phyloP scores from a whole-genome alignment of 495 filamentous ascomycete genomes.

The Jackrogersella multiformis region DNA sequence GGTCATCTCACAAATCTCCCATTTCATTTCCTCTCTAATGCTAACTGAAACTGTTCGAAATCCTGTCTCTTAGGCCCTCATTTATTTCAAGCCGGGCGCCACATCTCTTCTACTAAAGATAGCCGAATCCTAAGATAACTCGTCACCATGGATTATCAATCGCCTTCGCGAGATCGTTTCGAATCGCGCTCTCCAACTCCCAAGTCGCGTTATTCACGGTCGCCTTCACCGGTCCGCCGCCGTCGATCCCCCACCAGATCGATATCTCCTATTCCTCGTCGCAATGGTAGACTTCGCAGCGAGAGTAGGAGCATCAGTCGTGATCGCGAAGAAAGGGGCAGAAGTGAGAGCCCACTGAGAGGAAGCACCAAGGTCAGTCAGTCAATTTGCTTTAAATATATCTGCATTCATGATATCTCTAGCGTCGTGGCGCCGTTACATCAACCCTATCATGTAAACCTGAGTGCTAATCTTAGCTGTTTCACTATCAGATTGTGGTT shows the following conservation, averaged over 20 bases:
- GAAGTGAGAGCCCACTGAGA: constrained; percentile 48
- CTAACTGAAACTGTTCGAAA: no score
- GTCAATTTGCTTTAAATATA: constrained; percentile 28
- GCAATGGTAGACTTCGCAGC: constrained; percentile 46
- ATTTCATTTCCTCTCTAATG: not conserved
- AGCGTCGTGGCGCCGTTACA: not conserved
- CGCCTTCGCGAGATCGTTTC: constrained; percentile 43
- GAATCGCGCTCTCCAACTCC: constrained; percentile 46
- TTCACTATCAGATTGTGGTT: constrained; percentile 78
- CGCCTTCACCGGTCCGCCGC: constrained; percentile 46
- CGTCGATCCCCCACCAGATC: constrained; percentile 45
- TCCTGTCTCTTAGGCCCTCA: no score
- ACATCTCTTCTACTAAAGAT: not conserved
- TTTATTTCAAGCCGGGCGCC: not conserved
- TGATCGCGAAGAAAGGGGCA: constrained; percentile 46
- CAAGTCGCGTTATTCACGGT: constrained; percentile 45
- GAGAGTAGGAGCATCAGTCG: constrained; percentile 42
- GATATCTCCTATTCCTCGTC: constrained; percentile 33
- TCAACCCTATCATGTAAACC: not conserved
- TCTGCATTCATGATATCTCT: not conserved
- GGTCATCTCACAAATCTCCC: not conserved
- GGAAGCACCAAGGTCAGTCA: constrained; percentile 51
- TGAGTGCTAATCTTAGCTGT: constrained; percentile 24
- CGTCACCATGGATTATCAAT: constrained; percentile 44
- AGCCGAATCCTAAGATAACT: not conserved